Evolutionary conservation across 108 stramenopile species (phyloP).

Genomic region (Stephanodiscus triporus): DNA sequence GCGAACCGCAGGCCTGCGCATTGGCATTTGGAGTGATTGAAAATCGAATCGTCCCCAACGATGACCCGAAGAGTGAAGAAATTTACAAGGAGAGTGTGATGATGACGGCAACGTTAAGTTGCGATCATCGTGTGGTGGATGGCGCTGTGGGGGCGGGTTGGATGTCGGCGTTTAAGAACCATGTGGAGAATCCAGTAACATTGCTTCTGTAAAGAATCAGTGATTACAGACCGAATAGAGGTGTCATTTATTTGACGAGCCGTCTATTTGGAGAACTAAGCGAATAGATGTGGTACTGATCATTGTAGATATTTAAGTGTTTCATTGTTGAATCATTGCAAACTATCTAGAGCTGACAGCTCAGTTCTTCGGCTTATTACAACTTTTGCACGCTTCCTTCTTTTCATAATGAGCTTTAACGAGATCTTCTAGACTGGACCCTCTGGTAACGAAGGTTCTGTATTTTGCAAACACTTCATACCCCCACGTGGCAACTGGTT

Average conservation of each 20-base stretch:
- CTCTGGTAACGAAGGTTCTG: constrained; percentile 56
- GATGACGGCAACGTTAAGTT: constrained; percentile 95
- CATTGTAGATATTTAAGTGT: constrained; percentile 4
- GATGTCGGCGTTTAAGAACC: constrained; percentile 91
- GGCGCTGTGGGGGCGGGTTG: constrained; percentile 98
- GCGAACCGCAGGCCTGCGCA: constrained; percentile 94
- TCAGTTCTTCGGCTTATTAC: neutral
- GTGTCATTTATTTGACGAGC: neutral
- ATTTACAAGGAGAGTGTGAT: constrained; percentile 86
- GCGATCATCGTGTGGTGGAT: constrained; percentile 99
- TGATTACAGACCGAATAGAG: neutral
- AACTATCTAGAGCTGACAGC: neutral
- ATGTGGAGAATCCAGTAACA: constrained; percentile 90
- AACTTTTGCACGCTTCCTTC: constrained; percentile 15
- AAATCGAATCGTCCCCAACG: constrained; percentile 90
- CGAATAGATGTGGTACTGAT: neutral
- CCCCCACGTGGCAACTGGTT: constrained; percentile 33
- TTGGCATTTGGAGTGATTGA: constrained; percentile 94
- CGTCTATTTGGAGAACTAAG: no score
- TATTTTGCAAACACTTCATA: constrained; percentile 61
- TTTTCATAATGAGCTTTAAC: constrained; percentile 45
- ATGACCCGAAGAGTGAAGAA: constrained; percentile 75
- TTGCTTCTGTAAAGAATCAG: constrained; percentile 40
- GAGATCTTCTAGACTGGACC: constrained; percentile 45
- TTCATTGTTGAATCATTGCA: neutral